Evolutionary conservation across 148 eudicot species (phyloP), one percentile per base, ranked within the genome.

Genomic region (Oxyria digyna): DNA sequence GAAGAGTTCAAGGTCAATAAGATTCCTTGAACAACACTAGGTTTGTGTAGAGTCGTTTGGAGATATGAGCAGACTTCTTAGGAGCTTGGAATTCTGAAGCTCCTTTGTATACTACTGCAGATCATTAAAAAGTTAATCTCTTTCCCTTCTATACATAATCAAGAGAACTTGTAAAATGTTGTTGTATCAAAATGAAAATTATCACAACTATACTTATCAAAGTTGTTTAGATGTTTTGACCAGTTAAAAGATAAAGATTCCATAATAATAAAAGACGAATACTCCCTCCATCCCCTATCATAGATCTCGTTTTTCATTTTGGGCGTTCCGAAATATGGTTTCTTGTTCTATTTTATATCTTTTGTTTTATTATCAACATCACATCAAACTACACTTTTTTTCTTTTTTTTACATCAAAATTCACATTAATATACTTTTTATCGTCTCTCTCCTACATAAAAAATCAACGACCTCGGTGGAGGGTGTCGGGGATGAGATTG

Each of bases 1-100:
- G 73, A 89, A 89, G 31, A 82, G 71, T 66, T 81, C 81, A 3
- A 83, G 73, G 73, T 89, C 89, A 41, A 75, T 76, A 43, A 87
- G 78, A 71, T 85, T 83, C 73, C 78, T 76, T 42, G 81, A 74
- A 67, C 73, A 85, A 14, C 81, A 81, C 72, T 87, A 87, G 78
- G 49, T 77, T 74, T 73, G 79, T 89, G 49, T 75, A 76, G 21
- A 72, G 79, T 77, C 80, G 73, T 73, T 80, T 83, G 63, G 91
- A 83, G 74, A 82, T 70, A 37, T 81, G 90, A 73, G 78, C 71
- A 49, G 55, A 71, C 69, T 82, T 87, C 67, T 81, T 81, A 66
- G 65, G 73, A 71, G 81, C 59, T 42, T 78, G 62, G 71, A 76
- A 64, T 69, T 80, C 84, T 11, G 96, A 82, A 72, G 78, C 70